Conservation (phyloP, 2,329 filamentous ascomycete genomes). For the Nectriaceae sp. region DNA sequence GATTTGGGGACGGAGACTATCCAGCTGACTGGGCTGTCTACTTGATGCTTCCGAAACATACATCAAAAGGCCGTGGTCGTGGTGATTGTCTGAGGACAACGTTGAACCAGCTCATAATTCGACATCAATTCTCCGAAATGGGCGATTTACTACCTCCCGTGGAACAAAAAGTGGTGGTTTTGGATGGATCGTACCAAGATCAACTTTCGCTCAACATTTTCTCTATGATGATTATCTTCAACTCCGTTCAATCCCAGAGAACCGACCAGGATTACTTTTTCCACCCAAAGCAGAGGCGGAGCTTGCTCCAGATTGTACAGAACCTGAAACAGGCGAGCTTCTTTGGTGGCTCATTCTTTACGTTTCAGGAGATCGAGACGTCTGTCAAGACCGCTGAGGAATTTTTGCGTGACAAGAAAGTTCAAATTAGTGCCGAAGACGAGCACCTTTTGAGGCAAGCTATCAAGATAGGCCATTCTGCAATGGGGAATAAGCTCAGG, state of each 20-base stretch:
- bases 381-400: slow-evolving; percentile 66
- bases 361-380: slow-evolving; percentile 59
- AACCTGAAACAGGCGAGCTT: slow-evolving; percentile 86
- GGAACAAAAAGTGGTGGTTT: slow-evolving; percentile 67
- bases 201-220: slow-evolving; percentile 83
- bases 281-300: slow-evolving; percentile 70
- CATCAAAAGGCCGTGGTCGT: slow-evolving; percentile 54
- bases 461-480: slow-evolving; percentile 63
- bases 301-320: slow-evolving; percentile 67
- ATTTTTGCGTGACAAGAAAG: slow-evolving; percentile 66
- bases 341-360: slow-evolving; percentile 79
- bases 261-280: slow-evolving; percentile 88
- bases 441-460: slow-evolving; percentile 61
- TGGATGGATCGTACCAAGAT: slow-evolving; percentile 85
- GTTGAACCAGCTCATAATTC: slow-evolving; percentile 78
- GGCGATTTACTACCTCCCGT: slow-evolving; percentile 69
- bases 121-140: slow-evolving; percentile 75
- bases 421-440: slow-evolving; percentile 63
- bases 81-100: slow-evolving; percentile 66
- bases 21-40: slow-evolving; percentile 72
- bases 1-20: slow-evolving; percentile 57
- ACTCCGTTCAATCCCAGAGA: slow-evolving; percentile 85
- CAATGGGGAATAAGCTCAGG: slow-evolving; percentile 64
- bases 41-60: slow-evolving; percentile 61
- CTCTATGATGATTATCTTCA: slow-evolving; percentile 79